A percentile compares a stretch with the other conserved stretches of the same genome.
phyloP scores from a whole-genome alignment of 306 rosid genomes.

The Quillaja saponaria region DNA sequence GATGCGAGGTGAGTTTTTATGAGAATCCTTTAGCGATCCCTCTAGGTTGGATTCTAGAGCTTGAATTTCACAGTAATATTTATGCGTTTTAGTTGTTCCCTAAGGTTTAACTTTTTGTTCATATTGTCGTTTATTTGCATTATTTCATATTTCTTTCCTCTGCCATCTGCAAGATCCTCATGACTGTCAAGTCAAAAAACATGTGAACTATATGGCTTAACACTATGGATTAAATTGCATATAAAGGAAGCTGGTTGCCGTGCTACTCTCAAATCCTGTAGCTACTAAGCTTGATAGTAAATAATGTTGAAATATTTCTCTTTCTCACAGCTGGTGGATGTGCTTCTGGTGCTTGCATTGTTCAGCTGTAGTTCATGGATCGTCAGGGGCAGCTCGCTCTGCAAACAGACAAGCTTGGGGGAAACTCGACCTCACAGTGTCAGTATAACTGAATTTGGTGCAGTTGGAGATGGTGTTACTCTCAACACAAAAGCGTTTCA shows the following conservation, averaged over 20 bases:
- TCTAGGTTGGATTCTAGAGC: conserved; percentile 27
- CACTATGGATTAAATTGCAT: conserved; percentile 6
- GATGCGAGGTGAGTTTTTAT: conserved; percentile 4
- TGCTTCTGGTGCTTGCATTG: conserved; percentile 65
- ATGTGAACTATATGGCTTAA: conserved; percentile 22
- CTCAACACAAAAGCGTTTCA: conserved; percentile 83
- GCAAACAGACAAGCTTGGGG: conserved; percentile 45
- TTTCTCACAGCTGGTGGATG: conserved; percentile 53
- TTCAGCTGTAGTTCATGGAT: conserved; percentile 53
- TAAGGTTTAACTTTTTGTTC: background rate
- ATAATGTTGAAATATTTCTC: conserved; percentile 26
- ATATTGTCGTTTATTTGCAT: background rate
- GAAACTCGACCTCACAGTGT: conserved; percentile 78
- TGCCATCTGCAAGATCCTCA: background rate
- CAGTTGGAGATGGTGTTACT: conserved; percentile 78
- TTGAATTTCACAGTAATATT: conserved; percentile 10
- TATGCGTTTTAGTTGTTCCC: conserved; percentile 3
- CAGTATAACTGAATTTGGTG: conserved; percentile 76
- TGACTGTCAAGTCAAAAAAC: conserved; percentile 1
- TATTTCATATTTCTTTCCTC: background rate
- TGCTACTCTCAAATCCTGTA: background rate
- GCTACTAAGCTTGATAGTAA: conserved; percentile 1
- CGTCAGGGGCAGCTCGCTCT: conserved; percentile 59
- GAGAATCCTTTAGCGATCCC: background rate
- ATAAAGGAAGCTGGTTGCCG: conserved; percentile 16